Evolutionary conservation across 2,329 filamentous ascomycete genomes (phyloP), one percentile per base, ranked within the genome.

Genomic region (Alternaria solani): DNA sequence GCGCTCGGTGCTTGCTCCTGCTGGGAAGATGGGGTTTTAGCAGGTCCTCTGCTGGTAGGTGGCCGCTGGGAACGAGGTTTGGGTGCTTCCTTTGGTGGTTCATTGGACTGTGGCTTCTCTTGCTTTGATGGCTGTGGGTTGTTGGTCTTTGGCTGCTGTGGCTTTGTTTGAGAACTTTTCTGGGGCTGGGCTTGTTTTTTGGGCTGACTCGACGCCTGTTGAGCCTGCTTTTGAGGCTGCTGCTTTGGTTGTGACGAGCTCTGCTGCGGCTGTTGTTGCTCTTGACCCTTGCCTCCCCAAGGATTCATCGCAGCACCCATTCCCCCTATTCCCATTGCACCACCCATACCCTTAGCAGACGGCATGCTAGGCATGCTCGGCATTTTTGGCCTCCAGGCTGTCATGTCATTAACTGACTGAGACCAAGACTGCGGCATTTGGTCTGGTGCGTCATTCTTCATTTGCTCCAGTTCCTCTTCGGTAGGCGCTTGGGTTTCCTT

Each of bases 401-500:
- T 74, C 73, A 77, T 75, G 18, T 77, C 74, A n/a, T 64, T 69
- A 3, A 66, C 67, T 5, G 69, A 66, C 58, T 77, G 70, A 12
- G 73, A 69, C 75, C 75, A 77, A 9, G 72, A 65, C 32, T 73
- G 64, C 4, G 75, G 73, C 69, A 73, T 73, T 8, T 72, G 66
- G 51, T 76, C 75, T 12, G 73, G 72, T 20, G 69, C 70, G 25
- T 78, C 74, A 5, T 61, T 66, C 52, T 73, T 75, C 75, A 78
- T 76, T 52, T 69, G 49, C 55, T 78, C 74, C 49, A 78, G 51
- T 58, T 78, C 75, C 62, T 75, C 72, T 46, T 74, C 44, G 2
- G 56, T 69, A 0, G 76, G 76, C 16, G 72, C 70, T 23, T 77
- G 72, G 12, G 70, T 75, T 39, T 76, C 75, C 32, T 71, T 76